Evolutionary conservation across 2,329 filamentous ascomycete species (phyloP).

Genomic region (Alternaria panax): DNA sequence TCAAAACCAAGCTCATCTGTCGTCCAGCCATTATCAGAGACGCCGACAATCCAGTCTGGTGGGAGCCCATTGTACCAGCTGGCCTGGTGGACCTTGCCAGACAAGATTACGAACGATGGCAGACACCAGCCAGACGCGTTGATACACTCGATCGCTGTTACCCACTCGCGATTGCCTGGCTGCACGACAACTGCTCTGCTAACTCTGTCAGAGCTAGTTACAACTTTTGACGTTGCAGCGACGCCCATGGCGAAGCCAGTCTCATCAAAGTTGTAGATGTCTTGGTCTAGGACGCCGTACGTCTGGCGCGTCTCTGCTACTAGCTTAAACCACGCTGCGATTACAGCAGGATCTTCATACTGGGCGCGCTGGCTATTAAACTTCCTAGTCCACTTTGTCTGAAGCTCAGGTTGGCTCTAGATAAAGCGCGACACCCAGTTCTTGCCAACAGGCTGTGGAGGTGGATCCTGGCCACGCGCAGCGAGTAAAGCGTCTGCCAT

Average conservation of each 20-base stretch:
- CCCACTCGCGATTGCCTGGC: slow-evolving; percentile 6
- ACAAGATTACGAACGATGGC: slow-evolving; percentile 16
- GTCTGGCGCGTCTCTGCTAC: slow-evolving; percentile 10
- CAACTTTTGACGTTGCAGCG: neutral
- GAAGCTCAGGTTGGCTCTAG: slow-evolving; percentile 13
- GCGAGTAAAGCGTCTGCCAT: slow-evolving; percentile 14
- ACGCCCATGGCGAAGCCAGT: slow-evolving; percentile 21
- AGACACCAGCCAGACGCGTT: slow-evolving; percentile 9
- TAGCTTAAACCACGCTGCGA: slow-evolving; percentile 15
- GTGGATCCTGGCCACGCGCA: slow-evolving; percentile 16
- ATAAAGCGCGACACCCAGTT: slow-evolving; percentile 15
- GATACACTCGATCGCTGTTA: slow-evolving; percentile 1
- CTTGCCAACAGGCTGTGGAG: slow-evolving; percentile 13
- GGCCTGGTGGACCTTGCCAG: slow-evolving; percentile 3
- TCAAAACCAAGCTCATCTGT: slow-evolving; percentile 43
- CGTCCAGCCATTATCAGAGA: slow-evolving; percentile 43
- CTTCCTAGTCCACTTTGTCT: slow-evolving; percentile 18
- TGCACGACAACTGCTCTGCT: slow-evolving; percentile 8
- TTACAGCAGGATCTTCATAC: slow-evolving; percentile 13
- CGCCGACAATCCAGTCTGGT: slow-evolving; percentile 20
- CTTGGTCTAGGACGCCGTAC: slow-evolving; percentile 11
- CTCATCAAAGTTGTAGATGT: slow-evolving; percentile 30
- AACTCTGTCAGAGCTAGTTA: slow-evolving; percentile 9
- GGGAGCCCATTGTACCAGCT: neutral
- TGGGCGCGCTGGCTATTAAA: slow-evolving; percentile 9